phyloP scores from a whole-genome alignment of 1,139 yeast species.

The Arxiozyma slooffiae region DNA sequence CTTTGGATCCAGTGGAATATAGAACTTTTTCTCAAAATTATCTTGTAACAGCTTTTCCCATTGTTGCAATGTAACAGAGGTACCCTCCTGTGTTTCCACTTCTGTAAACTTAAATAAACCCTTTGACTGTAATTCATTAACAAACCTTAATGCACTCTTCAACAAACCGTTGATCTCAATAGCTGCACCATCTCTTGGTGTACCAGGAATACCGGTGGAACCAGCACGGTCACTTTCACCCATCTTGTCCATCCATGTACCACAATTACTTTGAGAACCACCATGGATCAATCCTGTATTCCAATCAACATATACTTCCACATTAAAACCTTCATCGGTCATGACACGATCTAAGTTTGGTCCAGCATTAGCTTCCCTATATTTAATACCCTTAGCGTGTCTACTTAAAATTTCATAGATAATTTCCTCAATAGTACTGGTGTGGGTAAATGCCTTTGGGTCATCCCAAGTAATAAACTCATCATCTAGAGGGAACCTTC shows the following conservation, averaged over 20 bases:
- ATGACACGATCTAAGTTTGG: conserved; percentile 78
- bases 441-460: conserved; percentile 64
- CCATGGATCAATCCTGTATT: conserved; percentile 78
- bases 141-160: conserved; percentile 77
- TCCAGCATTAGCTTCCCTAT: conserved; percentile 95
- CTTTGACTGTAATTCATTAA: conserved; percentile 43
- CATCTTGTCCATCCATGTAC: conserved; percentile 99
- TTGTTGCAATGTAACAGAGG: conserved; percentile 40
- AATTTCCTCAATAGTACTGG: conserved; percentile 61
- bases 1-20: conserved; percentile 53
- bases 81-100: conserved; percentile 53
- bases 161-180: conserved; percentile 83
- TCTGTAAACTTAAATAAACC: conserved; percentile 48
- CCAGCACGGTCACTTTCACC: conserved; percentile 85
- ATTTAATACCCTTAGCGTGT: conserved; percentile 81
- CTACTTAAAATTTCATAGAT: conserved; percentile 72
- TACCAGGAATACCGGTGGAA: conserved; percentile 84
- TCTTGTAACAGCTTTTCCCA: conserved; percentile 67
- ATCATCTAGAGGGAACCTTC: conserved; percentile 89
- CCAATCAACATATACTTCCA: conserved; percentile 78
- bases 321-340: conserved; percentile 88
- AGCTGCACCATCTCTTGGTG: conserved; percentile 97
- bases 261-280: conserved; percentile 88
- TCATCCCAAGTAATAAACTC: conserved; percentile 61
- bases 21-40: conserved; percentile 71